Conservation (phyloP, 2,329 filamentous ascomycete species). For the Pestalotiopsis sp. region DNA sequence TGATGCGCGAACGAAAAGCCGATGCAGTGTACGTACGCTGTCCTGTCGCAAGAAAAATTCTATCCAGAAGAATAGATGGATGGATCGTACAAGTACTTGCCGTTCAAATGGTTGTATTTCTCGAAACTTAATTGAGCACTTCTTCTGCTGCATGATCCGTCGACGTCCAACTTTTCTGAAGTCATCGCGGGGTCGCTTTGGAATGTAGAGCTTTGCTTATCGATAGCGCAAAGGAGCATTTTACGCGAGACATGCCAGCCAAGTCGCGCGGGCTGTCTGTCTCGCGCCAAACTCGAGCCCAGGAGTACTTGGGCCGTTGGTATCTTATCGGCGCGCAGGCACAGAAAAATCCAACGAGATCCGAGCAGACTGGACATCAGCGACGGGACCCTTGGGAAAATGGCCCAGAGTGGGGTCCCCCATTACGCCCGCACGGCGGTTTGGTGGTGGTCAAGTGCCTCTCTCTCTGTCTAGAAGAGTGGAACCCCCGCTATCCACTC, state of each 20-base stretch:
- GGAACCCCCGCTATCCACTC: background rate
- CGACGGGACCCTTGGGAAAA: background rate
- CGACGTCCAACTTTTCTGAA: background rate
- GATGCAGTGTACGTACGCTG: background rate
- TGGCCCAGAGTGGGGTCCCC: background rate
- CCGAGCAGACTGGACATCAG: background rate
- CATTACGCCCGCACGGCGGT: background rate
- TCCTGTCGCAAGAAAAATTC: background rate
- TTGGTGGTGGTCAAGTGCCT: background rate
- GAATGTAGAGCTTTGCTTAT: background rate
- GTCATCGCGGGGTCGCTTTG: slow-evolving; percentile 5
- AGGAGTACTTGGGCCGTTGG: background rate
- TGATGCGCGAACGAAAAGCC: background rate
- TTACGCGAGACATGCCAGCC: background rate
- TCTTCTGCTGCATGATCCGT: background rate
- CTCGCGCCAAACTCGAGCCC: background rate
- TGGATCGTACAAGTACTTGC: too few species aligned
- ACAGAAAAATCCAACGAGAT: background rate
- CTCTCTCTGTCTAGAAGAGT: background rate
- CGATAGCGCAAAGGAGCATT: background rate
- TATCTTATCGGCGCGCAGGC: background rate
- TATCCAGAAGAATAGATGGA: background rate
- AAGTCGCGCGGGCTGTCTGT: background rate
- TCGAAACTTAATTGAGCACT: background rate
- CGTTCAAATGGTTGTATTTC: too few species aligned